Evolutionary conservation across 345 rosid genomes (phyloP).

Genomic region (Geranium rotundifolium): DNA sequence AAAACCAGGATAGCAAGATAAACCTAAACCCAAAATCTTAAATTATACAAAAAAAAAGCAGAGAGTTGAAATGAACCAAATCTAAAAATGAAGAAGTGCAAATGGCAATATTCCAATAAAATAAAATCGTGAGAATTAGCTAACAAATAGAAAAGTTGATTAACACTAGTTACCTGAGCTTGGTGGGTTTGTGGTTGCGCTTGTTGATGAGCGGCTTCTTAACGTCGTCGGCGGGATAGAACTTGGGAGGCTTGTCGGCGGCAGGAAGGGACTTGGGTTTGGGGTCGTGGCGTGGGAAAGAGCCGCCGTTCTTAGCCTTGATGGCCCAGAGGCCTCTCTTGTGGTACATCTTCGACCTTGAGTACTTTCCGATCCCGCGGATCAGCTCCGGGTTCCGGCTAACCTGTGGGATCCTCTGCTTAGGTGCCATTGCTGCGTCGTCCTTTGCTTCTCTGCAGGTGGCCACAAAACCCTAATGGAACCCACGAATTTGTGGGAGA

Average conservation of each 20-base stretch:
- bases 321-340: constrained; percentile 69
- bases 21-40: too few species aligned
- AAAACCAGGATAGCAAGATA: too few species aligned
- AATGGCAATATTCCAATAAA: too few species aligned
- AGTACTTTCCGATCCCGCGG: constrained; percentile 52
- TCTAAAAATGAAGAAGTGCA: too few species aligned
- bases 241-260: constrained; percentile 43
- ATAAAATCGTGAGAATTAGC: too few species aligned
- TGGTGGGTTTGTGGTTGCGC: constrained; percentile 55
- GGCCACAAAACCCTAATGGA: too few species aligned
- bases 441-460: too few species aligned
- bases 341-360: constrained; percentile 57
- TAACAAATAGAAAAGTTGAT: too few species aligned
- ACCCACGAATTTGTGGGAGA: too few species aligned
- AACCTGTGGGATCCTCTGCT: constrained; percentile 17
- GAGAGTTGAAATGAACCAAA: too few species aligned
- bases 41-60: too few species aligned
- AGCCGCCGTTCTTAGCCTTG: constrained; percentile 86
- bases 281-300: constrained; percentile 70
- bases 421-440: constrained; percentile 37
- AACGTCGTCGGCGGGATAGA: constrained; percentile 77
- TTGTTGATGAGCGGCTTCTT: constrained; percentile 68
- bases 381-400: constrained; percentile 50
- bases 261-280: constrained; percentile 37
- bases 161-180: constrained; percentile 37